phyloP scores from a whole-genome alignment of 495 filamentous ascomycete genomes.

The Aspergillus asperescens region DNA sequence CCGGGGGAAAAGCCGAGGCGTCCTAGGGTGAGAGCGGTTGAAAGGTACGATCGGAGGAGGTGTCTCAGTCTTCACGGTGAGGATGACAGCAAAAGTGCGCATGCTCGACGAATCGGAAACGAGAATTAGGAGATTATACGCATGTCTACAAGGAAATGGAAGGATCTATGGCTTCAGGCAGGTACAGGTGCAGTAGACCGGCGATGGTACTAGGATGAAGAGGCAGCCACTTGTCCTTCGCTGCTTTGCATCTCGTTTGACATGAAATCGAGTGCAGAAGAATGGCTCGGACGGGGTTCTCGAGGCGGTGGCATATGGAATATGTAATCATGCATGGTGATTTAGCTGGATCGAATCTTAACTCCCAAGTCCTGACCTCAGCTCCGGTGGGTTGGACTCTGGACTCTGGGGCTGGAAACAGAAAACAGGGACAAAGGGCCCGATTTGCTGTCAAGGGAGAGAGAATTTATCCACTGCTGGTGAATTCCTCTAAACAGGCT shows the following conservation, averaged over 20 bases:
- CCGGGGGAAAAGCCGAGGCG: not conserved
- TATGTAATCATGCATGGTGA: too few species aligned
- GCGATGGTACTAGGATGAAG: not conserved
- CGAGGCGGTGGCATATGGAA: constrained; percentile 25
- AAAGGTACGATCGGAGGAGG: not conserved
- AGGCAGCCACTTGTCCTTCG: not conserved
- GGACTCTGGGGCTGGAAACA: too few species aligned
- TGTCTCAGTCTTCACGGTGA: too few species aligned
- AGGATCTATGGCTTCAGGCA: too few species aligned
- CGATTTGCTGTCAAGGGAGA: not conserved
- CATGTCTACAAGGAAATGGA: not conserved
- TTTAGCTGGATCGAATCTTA: constrained; percentile 19
- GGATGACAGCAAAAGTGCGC: not conserved
- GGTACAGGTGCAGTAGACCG: not conserved
- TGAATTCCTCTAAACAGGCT: not conserved
- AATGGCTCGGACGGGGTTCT: constrained; percentile 18
- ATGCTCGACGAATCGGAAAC: not conserved
- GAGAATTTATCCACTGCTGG: not conserved
- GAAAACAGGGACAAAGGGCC: not conserved
- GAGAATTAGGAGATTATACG: not conserved
- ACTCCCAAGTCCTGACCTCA: too few species aligned
- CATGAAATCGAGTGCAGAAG: not conserved
- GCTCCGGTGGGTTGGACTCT: too few species aligned
- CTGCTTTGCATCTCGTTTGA: not conserved
- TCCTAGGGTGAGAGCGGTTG: too few species aligned